Evolutionary conservation across 352 stramenopile genomes (phyloP), one percentile per base, ranked within the genome.

Genomic region (Phytophthora tentaculata): DNA sequence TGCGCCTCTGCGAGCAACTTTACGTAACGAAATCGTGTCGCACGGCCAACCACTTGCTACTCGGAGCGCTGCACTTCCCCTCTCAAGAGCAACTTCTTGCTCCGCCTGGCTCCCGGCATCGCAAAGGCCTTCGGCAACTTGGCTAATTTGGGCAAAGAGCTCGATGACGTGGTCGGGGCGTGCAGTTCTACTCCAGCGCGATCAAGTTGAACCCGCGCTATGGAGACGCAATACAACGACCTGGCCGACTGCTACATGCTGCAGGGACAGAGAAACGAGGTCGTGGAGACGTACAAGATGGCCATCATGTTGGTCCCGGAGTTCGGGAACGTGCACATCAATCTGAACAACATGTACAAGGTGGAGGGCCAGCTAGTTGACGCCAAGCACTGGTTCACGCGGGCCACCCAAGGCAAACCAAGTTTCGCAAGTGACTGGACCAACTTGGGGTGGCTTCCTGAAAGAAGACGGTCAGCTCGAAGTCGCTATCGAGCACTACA

Each of bases 231-330:
- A n/a, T 98, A 98, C 80, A 97, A 97, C 79, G 97, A 97, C 66
- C 71, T 98, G 49, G 94, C 92, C 10, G 93, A 83, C 62, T 84
- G 84, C 48, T 97, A 98, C 75, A 96, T 98, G 92, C 89, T 98
- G 63, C 67, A 97, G 20, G 94, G 93, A 0, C 90, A 95, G 58
- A 90, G 69, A 14, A 73, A 86, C 47, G 89, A 98, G 56, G 94
- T 94, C 12, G 89, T 98, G 19, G 89, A 97, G 71, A 98, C 91
- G 49, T 98, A 98, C 84, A 91, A 98, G 71, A 97, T 98, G 89
- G 94, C 92, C 45, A 74, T 98, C 2, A 78, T 97, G 52, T 69
- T 96, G 4, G 80, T 97, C 48, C 94, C 92, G 39, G 80, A 81
- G 35, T 77, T 98, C 14, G 91, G 97, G 17, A 93, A 98, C 60